Percentiles rank a stretch among this genome's conserved stretches.
These are phyloP conservation scores for Chloranthus sessilifolius DNA, from an alignment of 164 flowering plant genomes.

Conservation along the genomic window DNA sequence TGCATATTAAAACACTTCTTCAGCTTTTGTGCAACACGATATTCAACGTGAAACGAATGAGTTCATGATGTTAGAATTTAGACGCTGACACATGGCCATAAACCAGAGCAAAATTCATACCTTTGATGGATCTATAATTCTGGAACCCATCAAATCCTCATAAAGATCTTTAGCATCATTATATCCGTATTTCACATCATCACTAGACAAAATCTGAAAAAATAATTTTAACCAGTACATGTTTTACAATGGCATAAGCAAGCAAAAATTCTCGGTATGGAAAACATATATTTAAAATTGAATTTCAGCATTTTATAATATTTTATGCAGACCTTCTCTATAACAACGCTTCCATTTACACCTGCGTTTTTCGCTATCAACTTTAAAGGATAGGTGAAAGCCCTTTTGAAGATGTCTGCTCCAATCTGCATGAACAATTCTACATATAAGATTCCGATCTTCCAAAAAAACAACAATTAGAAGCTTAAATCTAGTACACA, in stretches of 20 bases:
- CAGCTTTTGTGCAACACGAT: no score
- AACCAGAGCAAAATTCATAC: no score
- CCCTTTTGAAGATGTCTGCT: constrained; percentile 92
- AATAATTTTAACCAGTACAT: no score
- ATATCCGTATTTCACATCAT: constrained; percentile 63
- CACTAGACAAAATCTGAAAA: constrained; percentile 65
- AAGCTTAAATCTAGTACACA: no score
- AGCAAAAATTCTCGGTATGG: no score
- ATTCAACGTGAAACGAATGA: no score
- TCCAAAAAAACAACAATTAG: no score
- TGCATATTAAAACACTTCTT: no score
- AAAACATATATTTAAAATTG: not conserved
- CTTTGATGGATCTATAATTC: constrained; percentile 87
- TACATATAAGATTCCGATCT: no score
- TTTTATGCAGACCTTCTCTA: constrained; percentile 63
- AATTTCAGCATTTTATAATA: not conserved
- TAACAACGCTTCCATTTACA: constrained; percentile 94
- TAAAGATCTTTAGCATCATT: constrained; percentile 76
- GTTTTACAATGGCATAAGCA: no score
- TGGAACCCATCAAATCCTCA: constrained; percentile 72
- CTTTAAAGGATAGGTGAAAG: constrained; percentile 85
- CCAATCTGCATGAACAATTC: constrained; percentile 79
- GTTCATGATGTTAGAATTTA: no score
- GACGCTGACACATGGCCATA: no score
- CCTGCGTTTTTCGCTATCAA: constrained; percentile 97